Conservation (phyloP, 164 flowering plant species). For the Kalanchoe fedtschenkoi region DNA sequence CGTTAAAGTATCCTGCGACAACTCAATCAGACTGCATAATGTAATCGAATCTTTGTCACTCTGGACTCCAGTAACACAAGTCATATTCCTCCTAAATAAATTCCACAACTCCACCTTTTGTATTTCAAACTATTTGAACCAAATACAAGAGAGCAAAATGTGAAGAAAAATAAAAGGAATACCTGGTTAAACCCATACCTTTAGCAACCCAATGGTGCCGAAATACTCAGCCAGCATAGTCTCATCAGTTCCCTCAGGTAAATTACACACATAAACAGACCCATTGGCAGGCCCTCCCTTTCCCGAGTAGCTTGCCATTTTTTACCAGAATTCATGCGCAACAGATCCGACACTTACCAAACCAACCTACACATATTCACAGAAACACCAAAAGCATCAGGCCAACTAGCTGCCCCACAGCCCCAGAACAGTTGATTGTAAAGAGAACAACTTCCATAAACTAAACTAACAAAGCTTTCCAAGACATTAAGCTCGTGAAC, state of each 20-base stretch:
- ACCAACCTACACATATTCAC: neutral
- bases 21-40: too few species aligned
- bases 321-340: neutral
- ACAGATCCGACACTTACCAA: neutral
- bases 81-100: too few species aligned
- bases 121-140: too few species aligned
- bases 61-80: too few species aligned
- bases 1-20: too few species aligned
- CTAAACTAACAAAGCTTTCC: too few species aligned
- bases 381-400: neutral
- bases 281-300: constrained; percentile 61
- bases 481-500: too few species aligned
- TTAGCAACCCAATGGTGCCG: constrained; percentile 96
- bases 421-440: too few species aligned
- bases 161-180: constrained; percentile 11
- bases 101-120: too few species aligned
- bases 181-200: constrained; percentile 53
- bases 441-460: too few species aligned
- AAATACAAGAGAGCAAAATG: neutral
- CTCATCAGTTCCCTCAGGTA: constrained; percentile 94
- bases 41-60: too few species aligned
- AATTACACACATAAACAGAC: constrained; percentile 77
- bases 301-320: constrained; percentile 17
- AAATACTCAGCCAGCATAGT: constrained; percentile 87
- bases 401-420: neutral